phyloP scores from a whole-genome alignment of 306 rosid species.

The Gastrolobium villosum region DNA sequence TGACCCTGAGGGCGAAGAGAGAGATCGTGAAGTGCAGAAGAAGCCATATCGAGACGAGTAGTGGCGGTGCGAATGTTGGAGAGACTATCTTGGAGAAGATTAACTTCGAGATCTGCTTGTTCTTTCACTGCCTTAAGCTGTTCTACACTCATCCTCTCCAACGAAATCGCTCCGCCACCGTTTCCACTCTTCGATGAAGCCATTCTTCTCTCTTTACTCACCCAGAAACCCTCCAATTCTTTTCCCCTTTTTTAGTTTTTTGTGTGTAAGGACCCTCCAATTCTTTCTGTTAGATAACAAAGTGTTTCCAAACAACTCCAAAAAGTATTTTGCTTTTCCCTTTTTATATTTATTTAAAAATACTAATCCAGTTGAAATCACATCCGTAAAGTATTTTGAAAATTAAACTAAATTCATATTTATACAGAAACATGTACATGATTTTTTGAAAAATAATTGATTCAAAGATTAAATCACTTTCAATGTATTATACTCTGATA shows the following conservation, averaged over 20 bases:
- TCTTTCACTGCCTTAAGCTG: constrained; percentile 86
- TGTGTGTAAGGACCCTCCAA: too few species aligned
- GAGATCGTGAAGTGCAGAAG: constrained; percentile 85
- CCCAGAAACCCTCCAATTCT: background rate
- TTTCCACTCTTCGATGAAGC: constrained; percentile 60
- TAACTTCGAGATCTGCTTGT: constrained; percentile 83
- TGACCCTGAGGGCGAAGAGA: constrained; percentile 79
- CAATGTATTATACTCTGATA: too few species aligned
- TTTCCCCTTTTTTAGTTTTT: too few species aligned
- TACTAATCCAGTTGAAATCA: too few species aligned
- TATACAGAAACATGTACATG: too few species aligned
- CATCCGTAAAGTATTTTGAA: too few species aligned
- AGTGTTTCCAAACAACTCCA: too few species aligned
- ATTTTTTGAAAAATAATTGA: too few species aligned
- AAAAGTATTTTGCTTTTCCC: too few species aligned
- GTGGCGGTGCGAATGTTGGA: constrained; percentile 91
- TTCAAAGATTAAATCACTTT: too few species aligned
- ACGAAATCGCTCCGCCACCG: constrained; percentile 44
- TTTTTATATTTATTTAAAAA: too few species aligned
- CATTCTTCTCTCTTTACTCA: constrained; percentile 35
- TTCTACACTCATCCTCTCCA: constrained; percentile 90
- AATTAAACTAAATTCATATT: too few species aligned
- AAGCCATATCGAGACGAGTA: constrained; percentile 82
- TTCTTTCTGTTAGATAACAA: background rate
- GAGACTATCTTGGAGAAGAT: constrained; percentile 89